Percentiles rank a stretch among this genome's conserved stretches.
phyloP scores from a whole-genome alignment of 352 stramenopile species.

The Phytophthora melonis region DNA sequence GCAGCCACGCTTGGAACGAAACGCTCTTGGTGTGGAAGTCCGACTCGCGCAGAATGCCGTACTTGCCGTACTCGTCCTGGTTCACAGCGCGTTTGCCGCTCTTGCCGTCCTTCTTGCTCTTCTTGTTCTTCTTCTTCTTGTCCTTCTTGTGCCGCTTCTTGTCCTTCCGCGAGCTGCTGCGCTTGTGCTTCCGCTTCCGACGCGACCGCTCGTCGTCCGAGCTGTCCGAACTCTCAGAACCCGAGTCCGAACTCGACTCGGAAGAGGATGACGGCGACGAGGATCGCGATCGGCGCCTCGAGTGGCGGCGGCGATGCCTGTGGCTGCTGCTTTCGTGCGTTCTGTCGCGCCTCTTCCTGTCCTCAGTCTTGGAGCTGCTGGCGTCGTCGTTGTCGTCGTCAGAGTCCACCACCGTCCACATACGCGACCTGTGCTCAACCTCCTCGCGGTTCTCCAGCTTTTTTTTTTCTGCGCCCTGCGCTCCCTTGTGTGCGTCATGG shows the following conservation, averaged over 20 bases:
- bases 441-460: constrained; percentile 49
- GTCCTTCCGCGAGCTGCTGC: constrained; percentile 31
- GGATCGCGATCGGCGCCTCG: constrained; percentile 42
- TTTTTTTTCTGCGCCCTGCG: constrained; percentile 25
- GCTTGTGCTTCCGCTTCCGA: constrained; percentile 38
- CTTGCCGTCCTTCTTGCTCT: constrained; percentile 40
- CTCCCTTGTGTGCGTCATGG: not conserved
- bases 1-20: constrained; percentile 96
- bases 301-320: constrained; percentile 18
- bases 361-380: constrained; percentile 8
- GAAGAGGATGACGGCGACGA: constrained; percentile 30
- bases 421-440: constrained; percentile 48
- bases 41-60: constrained; percentile 94
- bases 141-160: constrained; percentile 53
- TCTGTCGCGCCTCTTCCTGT: constrained; percentile 9
- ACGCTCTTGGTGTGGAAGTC: constrained; percentile 93
- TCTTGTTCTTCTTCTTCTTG: constrained; percentile 34
- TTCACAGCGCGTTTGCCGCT: constrained; percentile 68
- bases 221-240: constrained; percentile 49
- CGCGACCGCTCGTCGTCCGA: constrained; percentile 42
- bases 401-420: constrained; percentile 60
- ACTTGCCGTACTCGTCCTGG: constrained; percentile 96
- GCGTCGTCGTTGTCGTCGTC: constrained; percentile 21
- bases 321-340: constrained; percentile 10
- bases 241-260: constrained; percentile 26